These are phyloP conservation scores for Umbelopsis vinacea DNA, from an alignment of 192 early-diverging fungal species.

Conservation along the genomic window DNA sequence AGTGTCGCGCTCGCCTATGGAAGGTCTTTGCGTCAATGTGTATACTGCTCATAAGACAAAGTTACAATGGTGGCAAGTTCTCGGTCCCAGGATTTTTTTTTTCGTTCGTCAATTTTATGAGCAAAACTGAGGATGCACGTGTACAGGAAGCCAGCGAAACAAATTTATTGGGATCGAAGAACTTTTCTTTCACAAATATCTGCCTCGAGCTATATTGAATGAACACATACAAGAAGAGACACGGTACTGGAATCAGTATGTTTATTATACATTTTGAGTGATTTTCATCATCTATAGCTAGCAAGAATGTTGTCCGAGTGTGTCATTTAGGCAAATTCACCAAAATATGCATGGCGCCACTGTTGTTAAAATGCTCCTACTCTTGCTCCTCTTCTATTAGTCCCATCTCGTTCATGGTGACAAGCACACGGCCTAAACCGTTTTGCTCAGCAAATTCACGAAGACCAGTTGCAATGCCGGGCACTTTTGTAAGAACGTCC, in stretches of 20 bases:
- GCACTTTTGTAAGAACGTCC: conserved; percentile 29
- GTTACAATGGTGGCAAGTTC: neutral
- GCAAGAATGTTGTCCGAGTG: too few relatives aligned
- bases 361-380: neutral
- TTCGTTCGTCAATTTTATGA: conserved; percentile 4
- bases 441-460: conserved; percentile 34
- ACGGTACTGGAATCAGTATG: too few relatives aligned
- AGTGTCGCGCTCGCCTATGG: conserved; percentile 45
- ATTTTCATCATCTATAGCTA: neutral
- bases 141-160: neutral
- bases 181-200: too few relatives aligned
- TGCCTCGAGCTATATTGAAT: too few relatives aligned
- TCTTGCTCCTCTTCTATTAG: conserved; percentile 26
- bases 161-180: too few relatives aligned
- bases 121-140: neutral
- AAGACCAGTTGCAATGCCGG: conserved; percentile 6
- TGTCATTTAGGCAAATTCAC: too few relatives aligned
- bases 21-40: conserved; percentile 50
- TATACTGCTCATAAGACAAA: conserved; percentile 24
- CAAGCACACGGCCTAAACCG: conserved; percentile 14
- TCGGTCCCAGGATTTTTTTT: conserved; percentile 15
- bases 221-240: too few relatives aligned
- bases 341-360: too few relatives aligned
- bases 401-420: conserved; percentile 26
- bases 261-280: neutral